Evolutionary conservation across 192 early-diverging fungal species (phyloP).

Genomic region (Coemansia aciculifera): DNA sequence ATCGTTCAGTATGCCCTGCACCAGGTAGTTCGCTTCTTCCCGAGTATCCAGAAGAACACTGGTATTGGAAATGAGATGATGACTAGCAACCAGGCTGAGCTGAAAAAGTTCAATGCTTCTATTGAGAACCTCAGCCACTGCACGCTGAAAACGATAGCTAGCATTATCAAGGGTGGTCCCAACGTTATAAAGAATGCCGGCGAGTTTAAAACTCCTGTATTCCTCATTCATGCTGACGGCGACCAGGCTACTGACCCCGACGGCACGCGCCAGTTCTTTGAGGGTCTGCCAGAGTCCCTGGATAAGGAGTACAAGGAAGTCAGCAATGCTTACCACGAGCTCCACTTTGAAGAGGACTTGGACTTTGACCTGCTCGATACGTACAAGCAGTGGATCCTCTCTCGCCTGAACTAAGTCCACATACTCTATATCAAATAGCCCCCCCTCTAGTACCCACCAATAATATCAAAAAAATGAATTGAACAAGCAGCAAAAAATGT

Average conservation of each 20-base stretch:
- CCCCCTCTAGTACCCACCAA: not conserved
- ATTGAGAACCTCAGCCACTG: slow-evolving; percentile 33
- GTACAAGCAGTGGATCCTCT: slow-evolving; percentile 48
- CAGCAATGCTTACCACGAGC: slow-evolving; percentile 48
- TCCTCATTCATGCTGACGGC: slow-evolving; percentile 45
- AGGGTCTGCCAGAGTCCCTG: slow-evolving; percentile 30
- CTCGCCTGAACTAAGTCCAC: slow-evolving; percentile 14
- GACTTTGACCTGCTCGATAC: slow-evolving; percentile 28
- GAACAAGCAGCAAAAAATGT: not conserved
- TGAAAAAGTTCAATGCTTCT: slow-evolving; percentile 29
- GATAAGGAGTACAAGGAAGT: slow-evolving; percentile 52
- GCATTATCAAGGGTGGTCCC: slow-evolving; percentile 30
- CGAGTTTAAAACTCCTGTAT: slow-evolving; percentile 34
- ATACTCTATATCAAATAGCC: not conserved
- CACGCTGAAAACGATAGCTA: slow-evolving; percentile 35
- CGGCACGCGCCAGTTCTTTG: slow-evolving; percentile 33
- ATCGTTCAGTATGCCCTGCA: slow-evolving; percentile 29
- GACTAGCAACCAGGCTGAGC: slow-evolving; percentile 43
- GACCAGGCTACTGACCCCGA: slow-evolving; percentile 47
- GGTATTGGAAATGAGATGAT: slow-evolving; percentile 37
- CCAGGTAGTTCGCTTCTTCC: slow-evolving; percentile 26
- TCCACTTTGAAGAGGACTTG: slow-evolving; percentile 48
- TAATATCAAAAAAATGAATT: not conserved
- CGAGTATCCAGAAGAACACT: slow-evolving; percentile 38
- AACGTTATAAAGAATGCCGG: slow-evolving; percentile 22